Evolutionary conservation across 1,284 basidiomycete genomes (phyloP), one percentile per base, ranked within the genome.

Genomic region (Tylopilus sp.): DNA sequence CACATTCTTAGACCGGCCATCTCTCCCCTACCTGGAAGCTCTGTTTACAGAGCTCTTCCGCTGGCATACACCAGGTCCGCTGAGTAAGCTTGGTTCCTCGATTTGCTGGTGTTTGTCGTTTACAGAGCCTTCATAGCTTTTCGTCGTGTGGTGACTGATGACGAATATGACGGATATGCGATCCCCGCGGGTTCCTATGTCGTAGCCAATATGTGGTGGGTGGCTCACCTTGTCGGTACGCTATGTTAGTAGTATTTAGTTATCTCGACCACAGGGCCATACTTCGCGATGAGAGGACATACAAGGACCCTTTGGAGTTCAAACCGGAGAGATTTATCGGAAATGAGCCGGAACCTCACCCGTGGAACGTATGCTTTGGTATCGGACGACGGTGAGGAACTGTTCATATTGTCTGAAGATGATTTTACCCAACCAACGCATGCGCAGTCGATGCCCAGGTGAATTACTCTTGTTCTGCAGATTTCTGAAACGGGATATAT

Each of bases 21-120:
- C 53, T 24, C 57, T 80, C 8, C 78, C 79, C 0, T 79, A 78
- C 59, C 9, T 74, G 19, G 71, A 71, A 41, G 70, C 72, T 0
- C 24, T 80, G 3, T 58, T 69, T 53, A 61, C 86, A 63, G 90
- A 92, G 75, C 82, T 88, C 24, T 76, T 90, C 57, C 83, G 90
- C 2, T 91, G 89, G 90, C 81, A 87, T 60, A 73, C 82, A 6
- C 84, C 87, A 12, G 81, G 77, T 33, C 86, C 87, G 4, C 7
- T 72, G 8, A n/a, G 81, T 80, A 57, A 84, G 85, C 83, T 54
- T 58, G 74, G 32, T 24, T n/a, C 41, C 22, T 22, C 41, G 22
- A 19, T n/a, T 44, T 39, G 12, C 32, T 4, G 24, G 6, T 55
- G 12, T n/a, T 29, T 19, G 4, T 18, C 26, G 18, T 2, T 33